A percentile compares a stretch with the other conserved stretches of the same genome.
These are phyloP conservation scores for Apiospora saccharicola DNA, from an alignment of 2,329 filamentous ascomycete genomes.

Conservation along the genomic window DNA sequence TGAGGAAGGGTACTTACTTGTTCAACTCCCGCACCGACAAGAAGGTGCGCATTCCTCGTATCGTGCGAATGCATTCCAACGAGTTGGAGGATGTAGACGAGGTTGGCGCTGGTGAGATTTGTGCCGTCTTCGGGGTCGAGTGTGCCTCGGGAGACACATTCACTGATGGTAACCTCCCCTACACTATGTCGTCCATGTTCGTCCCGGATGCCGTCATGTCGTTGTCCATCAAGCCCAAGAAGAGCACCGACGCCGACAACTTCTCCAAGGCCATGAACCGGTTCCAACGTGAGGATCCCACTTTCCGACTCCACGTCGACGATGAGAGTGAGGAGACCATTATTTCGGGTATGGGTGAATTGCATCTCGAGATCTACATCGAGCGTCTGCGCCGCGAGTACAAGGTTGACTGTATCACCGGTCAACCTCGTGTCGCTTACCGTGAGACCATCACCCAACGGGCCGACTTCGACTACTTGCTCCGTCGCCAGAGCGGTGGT, in stretches of 20 bases:
- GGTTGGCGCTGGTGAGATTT: slow-evolving; percentile 96
- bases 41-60: slow-evolving; percentile 95
- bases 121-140: slow-evolving; percentile 96
- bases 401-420: slow-evolving; percentile 94
- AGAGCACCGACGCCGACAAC: slow-evolving; percentile 87
- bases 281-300: slow-evolving; percentile 98
- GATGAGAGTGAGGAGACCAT: slow-evolving; percentile 94
- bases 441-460: slow-evolving; percentile 86
- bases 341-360: slow-evolving; percentile 97
- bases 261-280: slow-evolving; percentile 99
- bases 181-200: slow-evolving; percentile 98
- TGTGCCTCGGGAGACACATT: slow-evolving; percentile 98
- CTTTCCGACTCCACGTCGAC: slow-evolving; percentile 94
- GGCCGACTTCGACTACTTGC: slow-evolving; percentile 88
- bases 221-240: slow-evolving; percentile 95
- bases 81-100: slow-evolving; percentile 98
- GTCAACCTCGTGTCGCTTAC: slow-evolving; percentile 95
- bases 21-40: slow-evolving; percentile 95
- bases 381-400: slow-evolving; percentile 98
- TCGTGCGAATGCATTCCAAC: slow-evolving; percentile 99
- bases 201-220: slow-evolving; percentile 98
- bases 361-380: slow-evolving; percentile 96
- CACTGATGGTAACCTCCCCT: slow-evolving; percentile 90
- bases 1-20: slow-evolving; percentile 88
- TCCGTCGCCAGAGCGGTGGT: slow-evolving; percentile 95